A percentile compares a stretch with the other conserved stretches of the same genome.
These are phyloP conservation scores for Podospora fimiseda DNA, from an alignment of 495 filamentous ascomycete species.

Conservation along the genomic window DNA sequence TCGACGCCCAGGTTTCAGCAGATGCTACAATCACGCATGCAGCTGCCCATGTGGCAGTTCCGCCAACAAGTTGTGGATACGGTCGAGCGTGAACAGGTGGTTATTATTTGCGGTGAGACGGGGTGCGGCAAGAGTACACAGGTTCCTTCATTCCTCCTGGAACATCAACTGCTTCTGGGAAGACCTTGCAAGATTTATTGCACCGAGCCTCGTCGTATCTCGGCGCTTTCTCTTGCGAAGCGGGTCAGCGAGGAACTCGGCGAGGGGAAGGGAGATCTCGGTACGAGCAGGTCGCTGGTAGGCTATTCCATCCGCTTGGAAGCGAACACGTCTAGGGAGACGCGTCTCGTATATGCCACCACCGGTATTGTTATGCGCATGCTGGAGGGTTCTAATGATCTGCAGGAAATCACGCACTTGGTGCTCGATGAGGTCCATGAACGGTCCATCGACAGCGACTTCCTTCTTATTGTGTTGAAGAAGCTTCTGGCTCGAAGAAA, in stretches of 20 bases:
- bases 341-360: conserved; percentile 78
- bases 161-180: conserved; percentile 75
- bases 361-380: conserved; percentile 93
- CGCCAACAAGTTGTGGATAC: conserved; percentile 65
- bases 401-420: conserved; percentile 84
- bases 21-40: conserved; percentile 59
- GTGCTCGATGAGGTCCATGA: conserved; percentile 96
- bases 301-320: conserved; percentile 93
- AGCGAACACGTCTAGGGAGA: conserved; percentile 71
- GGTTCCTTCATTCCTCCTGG: conserved; percentile 84
- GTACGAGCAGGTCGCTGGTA: conserved; percentile 74
- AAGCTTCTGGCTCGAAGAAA: conserved; percentile 66
- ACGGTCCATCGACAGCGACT: conserved; percentile 90
- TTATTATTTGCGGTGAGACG: conserved; percentile 92
- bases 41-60: conserved; percentile 85
- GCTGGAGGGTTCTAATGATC: conserved; percentile 79
- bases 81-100: conserved; percentile 68
- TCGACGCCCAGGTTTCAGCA: conserved; percentile 52
- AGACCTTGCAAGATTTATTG: conserved; percentile 87
- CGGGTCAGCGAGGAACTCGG: conserved; percentile 93
- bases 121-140: conserved; percentile 97
- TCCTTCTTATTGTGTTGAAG: conserved; percentile 82
- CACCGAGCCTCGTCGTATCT: conserved; percentile 93
- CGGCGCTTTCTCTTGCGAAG: conserved; percentile 83
- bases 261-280: conserved; percentile 72